Conservation (phyloP, 805 yeast species). For the Cyberlindnera euphorbiiphila region DNA sequence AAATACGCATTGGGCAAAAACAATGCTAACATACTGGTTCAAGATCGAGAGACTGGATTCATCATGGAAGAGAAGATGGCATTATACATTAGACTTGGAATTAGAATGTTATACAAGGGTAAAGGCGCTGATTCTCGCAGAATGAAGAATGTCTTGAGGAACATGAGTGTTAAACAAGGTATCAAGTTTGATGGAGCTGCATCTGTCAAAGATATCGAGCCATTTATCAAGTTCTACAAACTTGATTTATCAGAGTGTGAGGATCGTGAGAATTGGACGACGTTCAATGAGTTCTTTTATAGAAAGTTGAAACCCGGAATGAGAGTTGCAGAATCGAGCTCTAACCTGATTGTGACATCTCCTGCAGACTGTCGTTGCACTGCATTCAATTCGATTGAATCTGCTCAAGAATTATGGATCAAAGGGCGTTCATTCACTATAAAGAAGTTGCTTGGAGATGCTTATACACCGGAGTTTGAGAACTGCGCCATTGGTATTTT, state of each 20-base stretch:
- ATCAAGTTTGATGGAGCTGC: slow-evolving; percentile 68
- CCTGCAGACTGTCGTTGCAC: slow-evolving; percentile 89
- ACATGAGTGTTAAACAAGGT: slow-evolving; percentile 78
- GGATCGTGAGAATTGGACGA: slow-evolving; percentile 43
- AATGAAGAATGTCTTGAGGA: slow-evolving; percentile 56
- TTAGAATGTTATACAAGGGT: slow-evolving; percentile 76
- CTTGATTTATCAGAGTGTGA: slow-evolving; percentile 73
- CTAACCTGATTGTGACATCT: slow-evolving; percentile 16
- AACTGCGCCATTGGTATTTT: slow-evolving; percentile 64
- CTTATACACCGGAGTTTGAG: slow-evolving; percentile 40
- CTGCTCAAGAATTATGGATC: slow-evolving; percentile 81
- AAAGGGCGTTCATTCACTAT: slow-evolving; percentile 78
- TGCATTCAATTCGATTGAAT: slow-evolving; percentile 52
- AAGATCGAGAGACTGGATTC: slow-evolving; percentile 84
- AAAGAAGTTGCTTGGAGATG: slow-evolving; percentile 48
- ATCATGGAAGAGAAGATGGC: slow-evolving; percentile 93
- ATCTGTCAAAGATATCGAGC: slow-evolving; percentile 63
- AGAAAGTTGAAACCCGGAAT: slow-evolving; percentile 69
- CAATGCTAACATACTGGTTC: slow-evolving; percentile 91
- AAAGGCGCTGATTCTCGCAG: slow-evolving; percentile 57
- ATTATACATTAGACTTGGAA: slow-evolving; percentile 82
- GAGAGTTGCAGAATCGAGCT: slow-evolving; percentile 53
- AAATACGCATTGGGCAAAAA: slow-evolving; percentile 81
- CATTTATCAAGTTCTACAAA: slow-evolving; percentile 81
- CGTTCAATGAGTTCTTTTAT: slow-evolving; percentile 89